These are phyloP conservation scores for Hypomontagnella submonticulosa DNA, from an alignment of 495 filamentous ascomycete genomes.

Conservation along the genomic window DNA sequence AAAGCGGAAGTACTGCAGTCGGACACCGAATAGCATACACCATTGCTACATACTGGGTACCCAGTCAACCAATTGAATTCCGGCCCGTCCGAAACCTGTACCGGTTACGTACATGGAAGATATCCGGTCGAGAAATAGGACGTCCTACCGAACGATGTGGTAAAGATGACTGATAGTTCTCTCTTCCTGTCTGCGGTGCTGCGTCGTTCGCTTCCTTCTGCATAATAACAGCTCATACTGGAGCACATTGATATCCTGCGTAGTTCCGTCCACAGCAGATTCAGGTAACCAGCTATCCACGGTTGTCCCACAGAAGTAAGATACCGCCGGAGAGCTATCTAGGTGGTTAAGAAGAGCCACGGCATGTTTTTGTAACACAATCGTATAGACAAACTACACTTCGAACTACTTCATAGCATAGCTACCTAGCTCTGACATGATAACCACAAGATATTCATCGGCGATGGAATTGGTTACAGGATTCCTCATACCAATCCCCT, in stretches of 20 bases:
- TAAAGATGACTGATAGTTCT: conserved; percentile 3
- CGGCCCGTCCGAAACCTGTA: conserved; percentile 16
- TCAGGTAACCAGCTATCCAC: not conserved
- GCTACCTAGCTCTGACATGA: not conserved
- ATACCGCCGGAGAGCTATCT: conserved; percentile 18
- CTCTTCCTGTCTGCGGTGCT: conserved; percentile 28
- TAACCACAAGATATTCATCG: conserved; percentile 7
- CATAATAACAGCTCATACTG: conserved; percentile 10
- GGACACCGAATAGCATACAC: no score
- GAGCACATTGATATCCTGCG: conserved; percentile 12
- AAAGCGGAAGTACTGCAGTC: no score
- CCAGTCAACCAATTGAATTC: conserved; percentile 15
- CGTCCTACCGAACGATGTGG: conserved; percentile 1
- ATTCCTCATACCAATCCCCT: conserved; percentile 7
- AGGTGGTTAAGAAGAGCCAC: not conserved
- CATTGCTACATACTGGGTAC: no score
- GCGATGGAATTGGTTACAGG: conserved; percentile 12
- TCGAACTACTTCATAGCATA: conserved; percentile 4
- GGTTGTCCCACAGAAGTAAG: conserved; percentile 25
- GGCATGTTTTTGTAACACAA: not conserved
- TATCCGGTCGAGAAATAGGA: conserved; percentile 9
- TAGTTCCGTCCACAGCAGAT: conserved; percentile 22
- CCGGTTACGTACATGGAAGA: conserved; percentile 31
- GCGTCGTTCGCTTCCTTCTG: conserved; percentile 28
- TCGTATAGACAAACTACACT: not conserved